Base-by-base conservation (phyloP, 768 basidiomycete genomes). In the Mycena maculata region DNA sequence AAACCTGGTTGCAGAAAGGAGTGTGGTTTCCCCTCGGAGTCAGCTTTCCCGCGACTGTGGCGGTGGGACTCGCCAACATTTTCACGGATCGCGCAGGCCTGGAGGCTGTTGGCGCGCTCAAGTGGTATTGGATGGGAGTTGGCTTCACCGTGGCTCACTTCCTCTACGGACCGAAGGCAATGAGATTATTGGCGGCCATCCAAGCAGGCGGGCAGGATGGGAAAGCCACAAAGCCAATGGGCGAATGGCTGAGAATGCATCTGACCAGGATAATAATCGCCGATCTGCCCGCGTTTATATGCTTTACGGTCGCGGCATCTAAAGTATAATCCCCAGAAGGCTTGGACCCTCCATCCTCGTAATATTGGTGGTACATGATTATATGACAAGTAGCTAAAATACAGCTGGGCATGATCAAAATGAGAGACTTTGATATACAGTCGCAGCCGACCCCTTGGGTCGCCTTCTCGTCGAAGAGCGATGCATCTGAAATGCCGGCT, bases 381-480 rank as follows among this genome's bases (percentile, higher is more conserved):
- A 36, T 52, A 16, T 31, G 50, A 45, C 23, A 30, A 36, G 33
- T 41, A 31, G 30, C 9, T 60, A 44, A 48, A 33, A 61, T 57
- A 66, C 45, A 67, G 30, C 27, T 33, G 48, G 23, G 15, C 18
- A 36, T 36, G 20, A 45, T 67, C 60, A 67, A 57, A 62, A 61
- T 25, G 65, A 67, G 41, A 67, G 65, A 45, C 54, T 61, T 10
- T 60, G 65, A 9, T 61, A 67, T n/a, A 67, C 31, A 48, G 33
- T 60, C 25, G 64, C 18, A 44, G 56, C 49, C 30, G 50, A 36
- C 33, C 60, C 60, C 47, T 67, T 56, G 8, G 59, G 59, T 16
- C 65, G 65, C 65, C 65, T 41, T 39, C 54, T 60, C n/a, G 65
- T 61, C 20, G 65, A 27, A 18, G n/a, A n/a, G n/a, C 59, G 53